Evolutionary conservation across 1,284 basidiomycete species (phyloP), one percentile per base, ranked within the genome.

Genomic region (Leccinum pachyderme): DNA sequence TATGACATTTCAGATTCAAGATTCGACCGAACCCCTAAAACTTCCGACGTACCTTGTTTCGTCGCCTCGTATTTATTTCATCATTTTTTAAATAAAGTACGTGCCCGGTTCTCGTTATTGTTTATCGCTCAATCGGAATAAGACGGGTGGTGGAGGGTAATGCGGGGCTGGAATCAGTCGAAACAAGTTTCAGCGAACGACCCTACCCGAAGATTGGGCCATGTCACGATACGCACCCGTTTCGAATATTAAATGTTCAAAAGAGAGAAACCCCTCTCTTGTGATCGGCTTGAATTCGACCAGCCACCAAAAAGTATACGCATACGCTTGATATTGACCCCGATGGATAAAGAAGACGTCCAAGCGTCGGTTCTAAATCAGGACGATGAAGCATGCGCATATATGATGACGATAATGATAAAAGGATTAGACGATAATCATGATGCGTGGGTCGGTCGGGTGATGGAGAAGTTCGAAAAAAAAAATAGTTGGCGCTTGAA

Each of bases 171-270:
- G 18, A 18, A 18, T 54, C 24, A 45, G 41, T 22, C 58, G 59
- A 61, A 60, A 59, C 61, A 43, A 46, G 58, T 59, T 62, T 63
- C 58, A 45, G 15, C 27, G 44, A 45, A 44, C 41, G 24, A 24
- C 15, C 13, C 9, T n/a, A 39, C 41, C 41, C 41, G 11, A 44
- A 24, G 24, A 9, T 22, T 22, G 22, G 24, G 39, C 15, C 41
- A 7, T 44, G 24, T 25, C 8, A 24, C 41, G 13, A 25, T 44
- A 6, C 15, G 41, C 41, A 44, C 24, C 24, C 18, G 22, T 44
- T 44, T 44, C 22, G 7, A 44, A 24, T 2, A 44, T 25, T 8
- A 44, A 25, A 22, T 39, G 37, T 39, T 39, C 18, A 22, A 11
- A 22, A 22, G 37, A 41, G 37, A 22, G 18, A 41, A 22, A 12